Evolutionary conservation across 1,139 yeast genomes (phyloP), one percentile per base, ranked within the genome.

Genomic region (Sugiyamaella sp.): DNA sequence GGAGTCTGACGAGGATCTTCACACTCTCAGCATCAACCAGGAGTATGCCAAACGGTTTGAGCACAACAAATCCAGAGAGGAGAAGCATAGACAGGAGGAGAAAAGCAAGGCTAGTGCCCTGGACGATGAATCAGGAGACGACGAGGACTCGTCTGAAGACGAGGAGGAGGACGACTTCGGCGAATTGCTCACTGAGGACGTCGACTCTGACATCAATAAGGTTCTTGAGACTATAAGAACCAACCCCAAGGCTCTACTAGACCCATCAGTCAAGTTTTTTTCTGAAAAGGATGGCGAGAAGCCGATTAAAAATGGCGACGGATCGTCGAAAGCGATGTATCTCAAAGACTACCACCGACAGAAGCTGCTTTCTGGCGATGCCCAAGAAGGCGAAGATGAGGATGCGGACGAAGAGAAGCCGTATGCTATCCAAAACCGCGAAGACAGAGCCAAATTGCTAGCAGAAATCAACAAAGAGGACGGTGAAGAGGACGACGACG

Each of bases 91-190:
- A 29, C 54, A 59, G 32, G 59, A 66, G 57, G 67, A 64, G 58
- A 67, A 65, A 56, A 53, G 58, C 54, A 56, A 67, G 43, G 64
- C 61, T 10, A 64, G 67, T 2, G n/a, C 25, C 14, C 32, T 8
- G 10, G 49, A 49, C 3, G 32, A 20, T 4, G 25, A 35, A 20
- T 65, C 64, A 5, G 71, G 68, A 4, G 69, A 64, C 5, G 69
- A 66, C 9, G 70, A 67, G 2, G 68, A 63, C 6, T 71, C 67
- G 16, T 71, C 69, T 3, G 68, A 74, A 0, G 71, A 77, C 1
- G 97, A 89, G 67, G 93, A 85, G 3, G 99, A 95, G 71, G 99
- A 95, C 66, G 97, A 91, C 58, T 86, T 71, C 63, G 99, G 97
- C 46, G 96, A 89, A 38, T 74, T 93, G 55, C 77, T 89, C 52